These are phyloP conservation scores for Clitoria ternatea DNA, from an alignment of 306 rosid genomes.

Conservation along the genomic window DNA sequence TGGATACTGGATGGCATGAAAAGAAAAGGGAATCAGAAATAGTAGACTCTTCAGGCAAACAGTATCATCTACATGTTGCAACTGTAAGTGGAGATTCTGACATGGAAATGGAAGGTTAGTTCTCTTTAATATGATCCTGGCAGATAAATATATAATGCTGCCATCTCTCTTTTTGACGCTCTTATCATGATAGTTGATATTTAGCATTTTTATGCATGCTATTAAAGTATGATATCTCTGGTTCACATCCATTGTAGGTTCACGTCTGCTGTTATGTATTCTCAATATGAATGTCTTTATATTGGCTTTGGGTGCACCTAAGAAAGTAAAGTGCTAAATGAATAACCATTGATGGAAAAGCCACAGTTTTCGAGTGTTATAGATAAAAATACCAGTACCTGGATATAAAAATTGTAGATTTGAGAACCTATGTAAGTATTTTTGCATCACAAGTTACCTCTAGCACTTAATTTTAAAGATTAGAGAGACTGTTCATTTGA, in stretches of 20 bases:
- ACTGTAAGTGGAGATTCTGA: conserved; percentile 63
- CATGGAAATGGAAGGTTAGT: conserved; percentile 98
- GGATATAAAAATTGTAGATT: background rate
- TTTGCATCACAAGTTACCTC: background rate
- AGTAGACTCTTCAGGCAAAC: conserved; percentile 24
- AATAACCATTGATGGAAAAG: background rate
- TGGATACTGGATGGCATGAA: conserved; percentile 36
- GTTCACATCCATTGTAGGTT: background rate
- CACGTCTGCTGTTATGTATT: background rate
- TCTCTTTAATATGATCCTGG: conserved; percentile 10
- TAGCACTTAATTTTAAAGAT: background rate
- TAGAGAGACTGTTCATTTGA: background rate
- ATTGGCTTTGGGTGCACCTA: background rate
- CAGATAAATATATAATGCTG: background rate
- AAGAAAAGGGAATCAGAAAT: conserved; percentile 19
- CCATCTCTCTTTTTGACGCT: background rate
- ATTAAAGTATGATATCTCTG: background rate
- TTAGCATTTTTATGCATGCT: background rate
- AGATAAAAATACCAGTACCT: background rate
- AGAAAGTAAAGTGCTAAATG: background rate
- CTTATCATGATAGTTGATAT: background rate
- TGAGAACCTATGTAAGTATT: background rate
- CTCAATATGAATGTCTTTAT: background rate
- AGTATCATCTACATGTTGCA: conserved; percentile 27
- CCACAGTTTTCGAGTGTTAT: background rate